Base-by-base conservation (phyloP, 116 monocot species). In the Dioscorea cayenensis region DNA sequence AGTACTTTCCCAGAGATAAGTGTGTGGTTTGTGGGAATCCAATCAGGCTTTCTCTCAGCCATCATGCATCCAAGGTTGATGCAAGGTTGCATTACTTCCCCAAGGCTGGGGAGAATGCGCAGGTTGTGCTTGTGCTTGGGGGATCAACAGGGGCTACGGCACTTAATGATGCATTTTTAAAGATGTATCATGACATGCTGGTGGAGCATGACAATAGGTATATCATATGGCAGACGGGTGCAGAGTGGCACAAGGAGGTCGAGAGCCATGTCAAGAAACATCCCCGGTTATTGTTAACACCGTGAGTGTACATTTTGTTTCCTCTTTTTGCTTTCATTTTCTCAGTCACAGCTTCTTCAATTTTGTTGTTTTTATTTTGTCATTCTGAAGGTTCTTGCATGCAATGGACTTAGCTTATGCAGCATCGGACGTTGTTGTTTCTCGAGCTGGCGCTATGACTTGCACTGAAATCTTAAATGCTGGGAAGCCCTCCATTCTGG, bases 221-320 rank as follows among this genome's bases (percentile, higher is more conserved):
- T 77, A 81, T 92, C 62, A 85, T 88, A 68, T 92, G 92, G 92
- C 88, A 92, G 75, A 84, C 88, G 0, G 92, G 92, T 22, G 58
- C 81, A 1, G 88, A 92, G 21, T 66, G 79, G 36, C 81, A 74
- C 73, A 32, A 55, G 37, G 92, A 92, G 78, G 83, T 92, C 79
- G 83, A 87, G 72, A 81, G 81, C 76, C 80, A 85, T 43, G 88
- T 85, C 20, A 88, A 80, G 81, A 79, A 50, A 43, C 77, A 83
- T 29, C 81, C 61, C 10, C 69, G 92, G 32, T 60, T 92, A 68
- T 23, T 83, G 25, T 37, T 88, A 18, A 84, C 81, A 27, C 92
- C 85, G 92, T 92, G 62, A 88, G 87, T 76, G 6, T 55, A 55
- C 55, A 55, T 4, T 17, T 51, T 55, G 55, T n/a, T 55, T 55